Evolutionary conservation across 306 rosid species (phyloP), one percentile per base, ranked within the genome.

Genomic region (Malus orientalis): DNA sequence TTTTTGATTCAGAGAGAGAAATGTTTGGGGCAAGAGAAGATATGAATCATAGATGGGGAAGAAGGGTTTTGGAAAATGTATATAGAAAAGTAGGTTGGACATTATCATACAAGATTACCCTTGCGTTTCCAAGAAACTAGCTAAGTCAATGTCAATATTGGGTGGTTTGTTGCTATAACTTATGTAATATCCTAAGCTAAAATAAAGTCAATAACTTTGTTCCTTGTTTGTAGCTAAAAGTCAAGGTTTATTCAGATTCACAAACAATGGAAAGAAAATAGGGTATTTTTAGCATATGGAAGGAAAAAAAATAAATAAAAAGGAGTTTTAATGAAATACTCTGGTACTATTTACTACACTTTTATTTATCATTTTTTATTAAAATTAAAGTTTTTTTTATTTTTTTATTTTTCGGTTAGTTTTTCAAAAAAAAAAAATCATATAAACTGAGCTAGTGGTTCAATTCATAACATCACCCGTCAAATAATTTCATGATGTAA

Each of bases 21-120:
- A 36, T 42, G 18, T 20, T 63, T 54, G 87, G 77, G 23, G 89
- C 67, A 4, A 82, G 66, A 23, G 74, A 82, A 27, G 86, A 79
- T 61, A 80, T 69, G 55, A 78, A 60, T 33, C 74, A 57, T 11
- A 6, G 59, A 45, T 20, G 58, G 62, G 5, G n/a, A 75, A 71
- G 80, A 60, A 16, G 1, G 66, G 13, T 60, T 4, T 60, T 2
- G 36, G 8, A 5, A 16, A 60, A 10, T 11, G 16, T 36, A 84
- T 81, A 82, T 67, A 60, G 57, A 54, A 64, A 64, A 22, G 55
- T 64, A 4, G 59, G 54, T 16, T 74, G 36, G 67, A 62, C 65
- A 4, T 22, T 61, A 15, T 62, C 27, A 55, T 55, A 55, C 77
- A 62, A 38, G 61, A 70, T 64, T 81, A 44, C 76, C 82, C 79